A percentile compares a stretch with the other conserved stretches of the same genome.
phyloP scores from a whole-genome alignment of 441 rosid species.

The Populus tomentosa region DNA sequence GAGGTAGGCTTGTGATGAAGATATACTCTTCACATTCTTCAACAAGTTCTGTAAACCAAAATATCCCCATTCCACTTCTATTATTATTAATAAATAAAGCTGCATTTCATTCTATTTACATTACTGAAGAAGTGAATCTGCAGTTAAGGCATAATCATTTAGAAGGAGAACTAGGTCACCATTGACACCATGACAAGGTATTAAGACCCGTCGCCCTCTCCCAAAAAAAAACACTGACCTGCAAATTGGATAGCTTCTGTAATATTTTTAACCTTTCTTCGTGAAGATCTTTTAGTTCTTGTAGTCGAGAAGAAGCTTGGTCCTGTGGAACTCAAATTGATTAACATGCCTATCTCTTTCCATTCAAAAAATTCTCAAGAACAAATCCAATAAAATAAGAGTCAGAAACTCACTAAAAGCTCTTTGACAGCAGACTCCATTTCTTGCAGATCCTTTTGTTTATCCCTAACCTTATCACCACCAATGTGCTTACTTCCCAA shows the following conservation, averaged over 20 bases:
- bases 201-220: slow-evolving; percentile 31
- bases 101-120: slow-evolving; percentile 15
- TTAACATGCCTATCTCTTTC: slow-evolving; percentile 15
- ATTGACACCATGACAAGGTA: neutral
- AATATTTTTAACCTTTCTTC: slow-evolving; percentile 71
- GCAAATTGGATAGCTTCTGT: slow-evolving; percentile 47
- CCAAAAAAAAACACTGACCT: neutral
- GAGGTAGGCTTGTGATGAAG: slow-evolving; percentile 65
- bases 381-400: slow-evolving; percentile 16
- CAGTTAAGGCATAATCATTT: neutral
- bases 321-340: slow-evolving; percentile 48
- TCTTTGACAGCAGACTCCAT: slow-evolving; percentile 71
- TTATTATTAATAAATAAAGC: slow-evolving; percentile 16
- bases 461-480: slow-evolving; percentile 61
- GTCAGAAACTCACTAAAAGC: slow-evolving; percentile 49
- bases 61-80: slow-evolving; percentile 28
- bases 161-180: neutral
- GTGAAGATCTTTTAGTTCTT: slow-evolving; percentile 66
- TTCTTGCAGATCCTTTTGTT: slow-evolving; percentile 69
- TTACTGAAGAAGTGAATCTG: slow-evolving; percentile 6
- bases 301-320: slow-evolving; percentile 60
- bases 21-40: slow-evolving; percentile 67
- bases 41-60: slow-evolving; percentile 59
- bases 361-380: slow-evolving; percentile 19
- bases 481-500: slow-evolving; percentile 58